Evolutionary conservation across 1,284 basidiomycete genomes (phyloP), one percentile per base, ranked within the genome.

Genomic region (Stygiomarasmius scandens): DNA sequence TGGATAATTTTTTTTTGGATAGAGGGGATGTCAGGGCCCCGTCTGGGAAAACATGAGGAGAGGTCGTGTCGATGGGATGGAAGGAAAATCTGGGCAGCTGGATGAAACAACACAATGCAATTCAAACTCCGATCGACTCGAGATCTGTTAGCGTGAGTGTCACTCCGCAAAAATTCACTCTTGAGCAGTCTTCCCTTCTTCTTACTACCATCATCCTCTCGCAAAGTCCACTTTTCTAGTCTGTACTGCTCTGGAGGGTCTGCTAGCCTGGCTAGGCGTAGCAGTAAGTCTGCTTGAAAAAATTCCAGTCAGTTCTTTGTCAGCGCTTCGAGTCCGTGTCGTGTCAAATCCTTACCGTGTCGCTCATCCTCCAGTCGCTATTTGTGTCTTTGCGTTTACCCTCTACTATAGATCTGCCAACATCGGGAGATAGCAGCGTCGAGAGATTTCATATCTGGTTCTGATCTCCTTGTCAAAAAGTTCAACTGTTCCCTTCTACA

Each of bases 401-500:
- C 49, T 52, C 12, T 19, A 52, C 12, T 3, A 38, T 48, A 56
- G 58, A 60, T 60, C 58, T 51, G 54, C 27, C 47, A 53, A 41
- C 55, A 60, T 60, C 58, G 58, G 55, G 50, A 56, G 38, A 50
- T 50, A 56, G n/a, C n/a, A n/a, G n/a, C n/a, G n/a, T n/a, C n/a
- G n/a, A n/a, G n/a, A n/a, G n/a, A n/a, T n/a, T n/a, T n/a, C n/a
- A n/a, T 41, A 52, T 45, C 45, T 48, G 55, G 25, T 36, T 52
- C 34, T 16, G 38, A 49, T 49, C 48, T 56, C 52, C 51, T 49
- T 45, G 44, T 58, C 41, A 51, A 59, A 29, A 52, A 41, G 14
- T 54, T 56, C 56, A n/a, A n/a, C 67, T 62, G 61, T 61, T 67
- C 69, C 67, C 68, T 74, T 74, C 73, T 75, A 70, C 74, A 68